phyloP scores from a whole-genome alignment of 148 eudicot species.

The Arctostaphylos glauca region DNA sequence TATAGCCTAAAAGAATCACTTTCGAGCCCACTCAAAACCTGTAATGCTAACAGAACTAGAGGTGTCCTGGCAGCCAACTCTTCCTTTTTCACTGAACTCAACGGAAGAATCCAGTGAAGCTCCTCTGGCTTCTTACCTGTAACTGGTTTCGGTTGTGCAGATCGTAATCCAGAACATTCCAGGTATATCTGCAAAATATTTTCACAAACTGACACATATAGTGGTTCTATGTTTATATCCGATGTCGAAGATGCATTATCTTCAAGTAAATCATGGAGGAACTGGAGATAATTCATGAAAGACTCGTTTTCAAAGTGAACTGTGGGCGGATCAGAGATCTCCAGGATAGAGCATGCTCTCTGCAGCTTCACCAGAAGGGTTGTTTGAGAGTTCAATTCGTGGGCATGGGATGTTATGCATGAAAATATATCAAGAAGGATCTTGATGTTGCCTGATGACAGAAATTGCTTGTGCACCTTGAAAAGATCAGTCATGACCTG shows the following conservation, averaged over 20 bases:
- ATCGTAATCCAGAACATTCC: constrained; percentile 51
- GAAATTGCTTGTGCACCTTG: constrained; percentile 56
- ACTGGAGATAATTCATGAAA: constrained; percentile 55
- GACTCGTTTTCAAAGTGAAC: constrained; percentile 88
- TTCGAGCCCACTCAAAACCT: constrained; percentile 51
- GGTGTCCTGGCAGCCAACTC: constrained; percentile 81
- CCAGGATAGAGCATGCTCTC: constrained; percentile 67
- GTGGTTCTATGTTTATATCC: constrained; percentile 54
- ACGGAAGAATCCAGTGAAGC: constrained; percentile 71
- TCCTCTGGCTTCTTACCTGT: constrained; percentile 21
- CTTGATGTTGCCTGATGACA: constrained; percentile 48
- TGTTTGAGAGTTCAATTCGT: constrained; percentile 57
- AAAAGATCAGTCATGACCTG: constrained; percentile 79
- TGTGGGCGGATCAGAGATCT: constrained; percentile 76
- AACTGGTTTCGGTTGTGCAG: constrained; percentile 30
- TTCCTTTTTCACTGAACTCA: constrained; percentile 75
- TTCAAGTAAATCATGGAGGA: constrained; percentile 53
- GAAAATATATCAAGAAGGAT: constrained; percentile 64
- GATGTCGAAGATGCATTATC: constrained; percentile 41
- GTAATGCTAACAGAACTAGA: constrained; percentile 58
- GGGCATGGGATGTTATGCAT: constrained; percentile 59
- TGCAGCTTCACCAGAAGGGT: constrained; percentile 54
- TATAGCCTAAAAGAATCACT: constrained; percentile 51
- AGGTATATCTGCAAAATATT: constrained; percentile 68
- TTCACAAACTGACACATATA: constrained; percentile 59